Percentiles rank a stretch among this genome's conserved stretches.
Evolutionary conservation across 345 rosid species (phyloP).

Genomic region (Boechera retrofracta): DNA sequence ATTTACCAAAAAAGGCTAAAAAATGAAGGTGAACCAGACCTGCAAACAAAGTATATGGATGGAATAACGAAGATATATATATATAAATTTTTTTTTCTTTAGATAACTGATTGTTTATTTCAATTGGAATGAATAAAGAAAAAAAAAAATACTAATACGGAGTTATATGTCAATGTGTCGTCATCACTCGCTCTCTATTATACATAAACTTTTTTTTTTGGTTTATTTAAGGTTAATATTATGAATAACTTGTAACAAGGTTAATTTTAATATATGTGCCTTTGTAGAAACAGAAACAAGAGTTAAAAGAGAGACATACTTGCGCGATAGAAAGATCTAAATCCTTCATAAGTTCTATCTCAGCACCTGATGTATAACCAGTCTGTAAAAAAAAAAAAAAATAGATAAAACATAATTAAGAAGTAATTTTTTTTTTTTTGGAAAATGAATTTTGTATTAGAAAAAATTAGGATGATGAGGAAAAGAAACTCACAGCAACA

Average conservation of each 20-base stretch:
- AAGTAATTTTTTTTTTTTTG: background rate
- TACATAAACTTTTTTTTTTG: too few species aligned
- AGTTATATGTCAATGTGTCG: too few species aligned
- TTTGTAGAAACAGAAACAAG: background rate
- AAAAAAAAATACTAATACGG: too few species aligned
- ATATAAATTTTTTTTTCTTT: background rate
- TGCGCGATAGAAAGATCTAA: constrained; percentile 47
- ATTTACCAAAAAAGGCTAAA: background rate
- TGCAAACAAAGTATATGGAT: background rate
- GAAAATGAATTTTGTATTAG: background rate
- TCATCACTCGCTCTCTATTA: too few species aligned
- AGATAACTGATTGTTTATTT: background rate
- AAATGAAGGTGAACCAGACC: background rate
- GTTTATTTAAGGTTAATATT: too few species aligned
- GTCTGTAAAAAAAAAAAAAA: constrained; percentile 23
- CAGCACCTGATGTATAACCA: constrained; percentile 54
- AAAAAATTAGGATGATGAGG: background rate
- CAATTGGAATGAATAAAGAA: too few species aligned
- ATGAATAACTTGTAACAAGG: background rate
- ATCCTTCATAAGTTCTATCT: constrained; percentile 51
- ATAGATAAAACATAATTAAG: background rate
- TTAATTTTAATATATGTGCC: background rate
- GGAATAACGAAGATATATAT: background rate
- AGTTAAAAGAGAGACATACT: constrained; percentile 31
- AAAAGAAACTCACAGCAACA: constrained; percentile 36